Conservation (phyloP, 208 protist species). For the Phytomonas sp. region DNA sequence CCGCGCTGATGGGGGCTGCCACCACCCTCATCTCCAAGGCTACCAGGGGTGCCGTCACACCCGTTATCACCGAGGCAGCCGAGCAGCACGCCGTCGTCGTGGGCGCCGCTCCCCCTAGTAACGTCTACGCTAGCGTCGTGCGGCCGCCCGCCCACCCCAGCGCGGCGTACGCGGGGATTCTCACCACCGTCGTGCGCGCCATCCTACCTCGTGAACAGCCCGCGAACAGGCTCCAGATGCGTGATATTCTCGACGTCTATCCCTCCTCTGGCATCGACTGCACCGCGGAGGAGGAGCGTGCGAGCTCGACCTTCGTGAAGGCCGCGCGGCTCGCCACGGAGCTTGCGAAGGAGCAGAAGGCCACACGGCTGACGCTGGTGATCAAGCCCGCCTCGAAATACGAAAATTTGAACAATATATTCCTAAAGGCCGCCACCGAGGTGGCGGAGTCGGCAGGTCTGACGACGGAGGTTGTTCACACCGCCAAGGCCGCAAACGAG, state of each 20-base stretch:
- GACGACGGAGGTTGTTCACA: constrained; percentile 38
- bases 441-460: constrained; percentile 54
- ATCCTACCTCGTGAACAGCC: constrained; percentile 45
- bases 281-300: constrained; percentile 35
- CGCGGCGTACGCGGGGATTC: constrained; percentile 42
- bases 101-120: constrained; percentile 38
- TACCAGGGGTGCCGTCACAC: constrained; percentile 44
- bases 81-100: constrained; percentile 48
- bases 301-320: constrained; percentile 40
- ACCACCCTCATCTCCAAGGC: constrained; percentile 47
- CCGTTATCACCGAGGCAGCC: constrained; percentile 29
- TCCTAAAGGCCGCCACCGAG: constrained; percentile 36
- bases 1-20: constrained; percentile 54
- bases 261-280: constrained; percentile 52
- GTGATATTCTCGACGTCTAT: constrained; percentile 71
- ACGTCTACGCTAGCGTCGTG: constrained; percentile 55
- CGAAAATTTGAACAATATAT: constrained; percentile 57
- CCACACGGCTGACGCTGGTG: constrained; percentile 58
- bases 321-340: constrained; percentile 54
- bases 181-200: constrained; percentile 59
- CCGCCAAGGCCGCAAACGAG: constrained; percentile 49
- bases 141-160: constrained; percentile 17
- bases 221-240: constrained; percentile 48
- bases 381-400: constrained; percentile 71
- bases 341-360: constrained; percentile 49